phyloP scores from a whole-genome alignment of 2,329 filamentous ascomycete genomes.

The Rutstroemia sp. region DNA sequence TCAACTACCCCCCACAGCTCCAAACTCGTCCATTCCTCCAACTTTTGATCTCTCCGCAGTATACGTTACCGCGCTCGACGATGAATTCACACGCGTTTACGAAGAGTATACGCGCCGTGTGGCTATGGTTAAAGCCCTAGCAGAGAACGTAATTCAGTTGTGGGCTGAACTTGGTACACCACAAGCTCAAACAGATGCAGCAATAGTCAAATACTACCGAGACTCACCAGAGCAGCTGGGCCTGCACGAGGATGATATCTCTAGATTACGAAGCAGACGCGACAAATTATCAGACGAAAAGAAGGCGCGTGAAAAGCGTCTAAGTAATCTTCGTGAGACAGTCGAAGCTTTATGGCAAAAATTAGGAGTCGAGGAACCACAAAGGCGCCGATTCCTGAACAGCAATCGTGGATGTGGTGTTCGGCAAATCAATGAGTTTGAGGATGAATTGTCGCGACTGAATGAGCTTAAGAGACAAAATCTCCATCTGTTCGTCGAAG shows the following conservation, averaged over 20 bases:
- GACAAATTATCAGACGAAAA: constrained; percentile 88
- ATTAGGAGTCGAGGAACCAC: constrained; percentile 72
- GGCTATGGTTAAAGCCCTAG: constrained; percentile 63
- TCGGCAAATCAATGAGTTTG: constrained; percentile 89
- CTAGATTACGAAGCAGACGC: constrained; percentile 61
- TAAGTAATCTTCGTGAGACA: constrained; percentile 66
- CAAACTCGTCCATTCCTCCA: constrained; percentile 68
- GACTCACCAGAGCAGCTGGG: constrained; percentile 92
- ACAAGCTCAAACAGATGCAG: constrained; percentile 81
- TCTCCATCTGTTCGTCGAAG: constrained; percentile 90
- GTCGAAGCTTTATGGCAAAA: constrained; percentile 90
- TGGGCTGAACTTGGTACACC: constrained; percentile 96
- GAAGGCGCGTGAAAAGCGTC: constrained; percentile 64
- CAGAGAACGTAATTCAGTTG: constrained; percentile 82
- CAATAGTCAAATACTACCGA: constrained; percentile 82
- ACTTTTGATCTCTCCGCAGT: constrained; percentile 87
- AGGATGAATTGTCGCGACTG: constrained; percentile 78
- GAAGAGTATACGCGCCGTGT: constrained; percentile 90
- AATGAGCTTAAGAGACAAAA: constrained; percentile 95
- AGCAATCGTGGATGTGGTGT: constrained; percentile 86
- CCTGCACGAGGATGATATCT: constrained; percentile 79
- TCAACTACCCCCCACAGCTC: constrained; percentile 72
- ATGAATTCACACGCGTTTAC: constrained; percentile 89
- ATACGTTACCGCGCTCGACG: constrained; percentile 80
- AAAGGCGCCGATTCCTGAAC: constrained; percentile 79